Evolutionary conservation across 345 rosid species (phyloP).

Genomic region (Carallia pectinifolia): DNA sequence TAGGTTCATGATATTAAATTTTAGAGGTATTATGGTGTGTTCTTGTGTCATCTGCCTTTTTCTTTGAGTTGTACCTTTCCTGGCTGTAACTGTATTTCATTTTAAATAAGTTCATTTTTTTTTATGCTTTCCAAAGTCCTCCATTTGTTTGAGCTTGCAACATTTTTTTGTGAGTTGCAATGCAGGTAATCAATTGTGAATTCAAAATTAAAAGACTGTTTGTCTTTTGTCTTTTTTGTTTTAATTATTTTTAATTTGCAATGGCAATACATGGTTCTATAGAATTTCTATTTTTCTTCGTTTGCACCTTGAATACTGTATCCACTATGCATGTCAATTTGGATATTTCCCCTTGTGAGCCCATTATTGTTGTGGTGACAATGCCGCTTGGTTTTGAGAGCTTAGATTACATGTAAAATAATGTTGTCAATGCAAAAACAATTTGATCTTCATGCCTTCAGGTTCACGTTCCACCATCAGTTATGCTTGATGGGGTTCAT

Average conservation of each 20-base stretch:
- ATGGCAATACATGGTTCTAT: background rate
- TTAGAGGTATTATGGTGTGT: background rate
- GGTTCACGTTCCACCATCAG: slow-evolving; percentile 95
- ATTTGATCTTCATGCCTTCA: slow-evolving; percentile 26
- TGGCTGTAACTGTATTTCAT: background rate
- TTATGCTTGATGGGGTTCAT: slow-evolving; percentile 92
- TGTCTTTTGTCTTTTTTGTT: background rate
- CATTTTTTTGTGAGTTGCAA: background rate
- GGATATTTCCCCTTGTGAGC: background rate
- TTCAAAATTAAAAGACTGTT: background rate
- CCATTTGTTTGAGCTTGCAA: background rate
- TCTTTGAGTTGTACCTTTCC: background rate
- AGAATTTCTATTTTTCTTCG: background rate
- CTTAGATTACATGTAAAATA: background rate
- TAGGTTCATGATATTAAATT: background rate
- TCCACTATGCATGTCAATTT: background rate
- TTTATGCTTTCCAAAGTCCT: background rate
- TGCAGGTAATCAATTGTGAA: background rate
- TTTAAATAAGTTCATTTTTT: background rate
- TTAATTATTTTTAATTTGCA: background rate
- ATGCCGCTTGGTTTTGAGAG: no score
- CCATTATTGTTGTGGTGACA: background rate
- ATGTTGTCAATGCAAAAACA: background rate
- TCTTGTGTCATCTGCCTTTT: background rate
- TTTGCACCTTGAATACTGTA: background rate